A percentile compares a stretch with the other conserved stretches of the same genome.
Conservation (phyloP, 2,329 filamentous ascomycete species). For the Sclerotinia trifoliorum region DNA sequence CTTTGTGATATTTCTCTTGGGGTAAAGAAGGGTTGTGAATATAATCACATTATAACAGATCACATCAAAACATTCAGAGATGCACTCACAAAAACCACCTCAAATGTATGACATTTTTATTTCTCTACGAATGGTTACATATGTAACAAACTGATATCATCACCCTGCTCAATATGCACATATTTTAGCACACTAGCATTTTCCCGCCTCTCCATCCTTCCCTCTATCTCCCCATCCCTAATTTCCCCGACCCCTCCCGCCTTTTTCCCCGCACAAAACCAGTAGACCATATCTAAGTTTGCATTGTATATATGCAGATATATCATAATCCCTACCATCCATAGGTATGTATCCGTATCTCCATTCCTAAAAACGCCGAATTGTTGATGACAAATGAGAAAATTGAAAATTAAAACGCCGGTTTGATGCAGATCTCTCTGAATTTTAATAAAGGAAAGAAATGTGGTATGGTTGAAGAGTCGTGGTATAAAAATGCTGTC, state of each 20-base stretch:
- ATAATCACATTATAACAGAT: background rate
- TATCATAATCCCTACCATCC: constrained; percentile 12
- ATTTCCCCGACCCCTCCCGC: background rate
- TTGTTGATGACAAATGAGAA: constrained; percentile 1
- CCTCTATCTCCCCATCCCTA: background rate
- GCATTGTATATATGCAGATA: constrained; percentile 6
- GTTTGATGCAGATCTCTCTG: constrained; percentile 14
- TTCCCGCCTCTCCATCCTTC: background rate
- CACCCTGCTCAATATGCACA: background rate
- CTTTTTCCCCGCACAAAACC: background rate
- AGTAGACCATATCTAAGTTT: constrained; percentile 13
- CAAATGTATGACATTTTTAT: background rate
- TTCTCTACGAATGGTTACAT: background rate
- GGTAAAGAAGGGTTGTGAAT: no score
- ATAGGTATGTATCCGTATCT: constrained; percentile 18
- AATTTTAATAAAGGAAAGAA: constrained; percentile 6
- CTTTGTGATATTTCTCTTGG: no score
- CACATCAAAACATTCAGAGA: background rate
- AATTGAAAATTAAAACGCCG: constrained; percentile 1
- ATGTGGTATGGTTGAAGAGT: background rate
- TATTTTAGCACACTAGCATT: background rate
- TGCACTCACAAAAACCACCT: background rate
- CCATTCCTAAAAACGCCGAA: constrained; percentile 5
- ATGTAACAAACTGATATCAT: background rate
- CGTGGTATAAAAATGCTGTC: constrained; percentile 8